phyloP scores from a whole-genome alignment of 805 yeast species.

The Starmera dryadoides region DNA sequence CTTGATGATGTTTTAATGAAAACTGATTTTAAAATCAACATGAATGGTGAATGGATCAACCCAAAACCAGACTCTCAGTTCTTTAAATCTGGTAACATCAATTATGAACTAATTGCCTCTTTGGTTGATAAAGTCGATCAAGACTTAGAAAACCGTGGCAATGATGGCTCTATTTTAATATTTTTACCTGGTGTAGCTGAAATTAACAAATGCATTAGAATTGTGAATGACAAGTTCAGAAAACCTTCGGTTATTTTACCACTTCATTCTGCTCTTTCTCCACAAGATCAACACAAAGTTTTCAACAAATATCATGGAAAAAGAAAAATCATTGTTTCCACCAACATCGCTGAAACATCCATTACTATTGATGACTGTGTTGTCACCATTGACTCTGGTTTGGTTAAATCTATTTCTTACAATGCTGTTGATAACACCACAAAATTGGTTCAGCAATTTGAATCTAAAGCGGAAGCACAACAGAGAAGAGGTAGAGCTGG shows the following conservation, averaged over 20 bases:
- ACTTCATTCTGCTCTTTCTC: slow-evolving; percentile 79
- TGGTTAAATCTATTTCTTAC: slow-evolving; percentile 71
- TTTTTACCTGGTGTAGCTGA: slow-evolving; percentile 92
- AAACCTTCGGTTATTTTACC: slow-evolving; percentile 47
- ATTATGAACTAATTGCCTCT: slow-evolving; percentile 62
- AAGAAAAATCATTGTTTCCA: slow-evolving; percentile 80
- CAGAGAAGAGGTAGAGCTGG: slow-evolving; percentile 99
- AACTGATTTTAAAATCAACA: slow-evolving; percentile 47
- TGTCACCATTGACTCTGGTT: slow-evolving; percentile 82
- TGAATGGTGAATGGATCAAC: slow-evolving; percentile 32
- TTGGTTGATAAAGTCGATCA: slow-evolving; percentile 48
- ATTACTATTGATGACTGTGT: slow-evolving; percentile 95
- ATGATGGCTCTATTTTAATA: slow-evolving; percentile 69
- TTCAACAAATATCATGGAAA: slow-evolving; percentile 50
- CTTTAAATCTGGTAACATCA: slow-evolving; percentile 60
- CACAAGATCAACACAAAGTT: slow-evolving; percentile 75
- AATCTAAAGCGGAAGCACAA: slow-evolving; percentile 80
- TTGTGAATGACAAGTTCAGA: slow-evolving; percentile 21
- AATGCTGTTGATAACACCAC: slow-evolving; percentile 65
- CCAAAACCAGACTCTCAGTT: slow-evolving; percentile 63
- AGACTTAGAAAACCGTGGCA: slow-evolving; percentile 31
- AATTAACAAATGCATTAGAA: slow-evolving; percentile 57
- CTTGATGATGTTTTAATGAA: slow-evolving; percentile 57
- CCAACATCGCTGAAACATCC: slow-evolving; percentile 96
- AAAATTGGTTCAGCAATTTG: slow-evolving; percentile 72